A percentile compares a stretch with the other conserved stretches of the same genome.
Conservation (phyloP, 2,329 filamentous ascomycete species). For the Fusarium albosuccineum region DNA sequence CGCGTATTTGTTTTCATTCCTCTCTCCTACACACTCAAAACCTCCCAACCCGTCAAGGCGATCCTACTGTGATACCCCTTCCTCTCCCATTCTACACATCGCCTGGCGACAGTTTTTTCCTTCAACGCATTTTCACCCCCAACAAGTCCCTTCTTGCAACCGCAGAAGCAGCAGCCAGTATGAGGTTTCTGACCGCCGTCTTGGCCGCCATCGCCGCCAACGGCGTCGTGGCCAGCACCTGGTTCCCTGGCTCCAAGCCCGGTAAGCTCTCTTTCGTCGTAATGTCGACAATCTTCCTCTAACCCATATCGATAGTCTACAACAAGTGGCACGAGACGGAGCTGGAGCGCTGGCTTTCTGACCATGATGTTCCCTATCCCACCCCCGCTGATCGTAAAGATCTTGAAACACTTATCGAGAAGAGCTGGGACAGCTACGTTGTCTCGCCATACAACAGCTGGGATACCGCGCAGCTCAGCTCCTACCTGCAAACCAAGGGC, state of each 20-base stretch:
- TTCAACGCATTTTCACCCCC: not conserved
- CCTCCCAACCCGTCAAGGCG: conserved; percentile 13
- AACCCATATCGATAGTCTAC: conserved; percentile 73
- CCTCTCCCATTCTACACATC: not conserved
- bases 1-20: conserved; percentile 21
- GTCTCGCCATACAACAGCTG: conserved; percentile 81
- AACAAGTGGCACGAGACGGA: conserved; percentile 99
- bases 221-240: conserved; percentile 78
- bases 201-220: conserved; percentile 79
- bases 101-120: conserved; percentile 8
- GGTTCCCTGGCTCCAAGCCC: conserved; percentile 81
- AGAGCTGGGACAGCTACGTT: conserved; percentile 87
- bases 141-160: not conserved
- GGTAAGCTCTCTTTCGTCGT: conserved; percentile 66
- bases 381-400: conserved; percentile 91
- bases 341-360: conserved; percentile 95
- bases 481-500: conserved; percentile 79
- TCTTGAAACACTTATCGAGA: conserved; percentile 89
- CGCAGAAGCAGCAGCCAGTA: conserved; percentile 56
- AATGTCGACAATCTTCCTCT: not conserved
- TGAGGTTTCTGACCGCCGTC: conserved; percentile 82
- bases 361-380: conserved; percentile 93
- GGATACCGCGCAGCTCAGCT: conserved; percentile 76
- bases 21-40: conserved; percentile 14
- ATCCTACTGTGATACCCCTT: conserved; percentile 19